Evolutionary conservation across 306 rosid species (phyloP), one percentile per base, ranked within the genome.

Genomic region (Carpinus viminea): DNA sequence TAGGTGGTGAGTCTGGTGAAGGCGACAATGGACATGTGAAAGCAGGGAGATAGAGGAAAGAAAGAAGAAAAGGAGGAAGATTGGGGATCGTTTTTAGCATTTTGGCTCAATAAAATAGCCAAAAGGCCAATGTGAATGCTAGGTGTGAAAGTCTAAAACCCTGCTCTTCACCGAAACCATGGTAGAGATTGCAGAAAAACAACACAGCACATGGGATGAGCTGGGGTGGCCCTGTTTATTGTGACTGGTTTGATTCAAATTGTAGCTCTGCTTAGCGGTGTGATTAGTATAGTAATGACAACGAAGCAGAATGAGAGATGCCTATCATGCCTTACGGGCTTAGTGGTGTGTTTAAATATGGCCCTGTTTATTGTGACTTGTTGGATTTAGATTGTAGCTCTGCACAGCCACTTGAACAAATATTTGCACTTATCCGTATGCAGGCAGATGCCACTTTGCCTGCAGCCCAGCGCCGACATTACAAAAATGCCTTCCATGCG

Each of bases 391-490:
- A 24, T 47, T 62, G 45, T 11, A 9, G 18, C 26, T 65, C 16
- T 17, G 24, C 47, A 38, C 12, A 18, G 48, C 9, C 26, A 16
- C 71, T 3, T 66, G 71, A 66, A 7, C 18, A n/a, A n/a, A n/a
- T n/a, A n/a, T 66, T 66, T 64, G 98, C 99, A 31, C 99, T 95
- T 60, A 89, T 95, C 46, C 96, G 99, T 59, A 95, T 95, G 99
- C 99, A 95, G 82, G 99, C 98, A 24, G 99, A 95, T 87, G 96
- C 98, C 34, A 95, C 99, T 51, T 84, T 95, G 78, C 91, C 99
- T 21, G 83, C 28, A 82, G 98, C 98, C 61, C 98, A 93, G 86
- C 96, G 98, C 85, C 88, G 99, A 31, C 45, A 95, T 69, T 95
- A 95, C 89, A 92, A 84, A 80, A 95, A 95, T 66, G 98, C 98